A percentile compares a stretch with the other conserved stretches of the same genome.
These are phyloP conservation scores for Parietaria judaica DNA, from an alignment of 306 rosid genomes.

Conservation along the genomic window DNA sequence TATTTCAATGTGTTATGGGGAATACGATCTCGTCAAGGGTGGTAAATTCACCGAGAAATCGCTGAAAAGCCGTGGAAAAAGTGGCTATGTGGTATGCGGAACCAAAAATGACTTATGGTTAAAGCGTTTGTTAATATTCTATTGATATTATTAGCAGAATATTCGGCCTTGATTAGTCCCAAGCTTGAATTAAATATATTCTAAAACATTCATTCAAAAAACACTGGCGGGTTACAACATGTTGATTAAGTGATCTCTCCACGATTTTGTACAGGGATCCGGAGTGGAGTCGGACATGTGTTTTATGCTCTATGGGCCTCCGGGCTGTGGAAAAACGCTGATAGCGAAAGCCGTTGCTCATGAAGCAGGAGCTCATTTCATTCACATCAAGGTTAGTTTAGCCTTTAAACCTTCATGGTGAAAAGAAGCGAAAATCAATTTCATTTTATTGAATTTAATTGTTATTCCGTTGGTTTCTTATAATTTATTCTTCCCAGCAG, in stretches of 20 bases:
- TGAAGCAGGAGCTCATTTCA: slow-evolving; percentile 85
- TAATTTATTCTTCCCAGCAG: slow-evolving; percentile 22
- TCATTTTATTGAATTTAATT: neutral
- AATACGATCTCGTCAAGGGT: too few relatives aligned
- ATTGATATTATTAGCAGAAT: too few relatives aligned
- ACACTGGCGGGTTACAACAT: too few relatives aligned
- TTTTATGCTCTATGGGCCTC: slow-evolving; percentile 89
- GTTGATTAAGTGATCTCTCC: neutral
- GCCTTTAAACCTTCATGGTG: neutral
- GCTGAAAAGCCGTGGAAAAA: too few relatives aligned
- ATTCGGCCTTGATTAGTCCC: too few relatives aligned
- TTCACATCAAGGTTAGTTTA: slow-evolving; percentile 50
- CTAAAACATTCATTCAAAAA: too few relatives aligned
- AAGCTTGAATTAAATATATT: neutral
- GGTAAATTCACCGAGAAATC: too few relatives aligned
- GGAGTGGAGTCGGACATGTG: slow-evolving; percentile 66
- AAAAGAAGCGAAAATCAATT: neutral
- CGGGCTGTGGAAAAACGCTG: slow-evolving; percentile 91
- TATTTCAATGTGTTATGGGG: too few relatives aligned
- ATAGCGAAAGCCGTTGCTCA: slow-evolving; percentile 91
- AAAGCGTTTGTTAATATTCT: too few relatives aligned
- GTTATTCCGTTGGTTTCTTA: neutral
- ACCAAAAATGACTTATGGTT: too few relatives aligned
- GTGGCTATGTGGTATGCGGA: too few relatives aligned
- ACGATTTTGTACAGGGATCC: slow-evolving; percentile 34